phyloP scores from a whole-genome alignment of 2,329 filamentous ascomycete species.

The Fusarium incarnatum region DNA sequence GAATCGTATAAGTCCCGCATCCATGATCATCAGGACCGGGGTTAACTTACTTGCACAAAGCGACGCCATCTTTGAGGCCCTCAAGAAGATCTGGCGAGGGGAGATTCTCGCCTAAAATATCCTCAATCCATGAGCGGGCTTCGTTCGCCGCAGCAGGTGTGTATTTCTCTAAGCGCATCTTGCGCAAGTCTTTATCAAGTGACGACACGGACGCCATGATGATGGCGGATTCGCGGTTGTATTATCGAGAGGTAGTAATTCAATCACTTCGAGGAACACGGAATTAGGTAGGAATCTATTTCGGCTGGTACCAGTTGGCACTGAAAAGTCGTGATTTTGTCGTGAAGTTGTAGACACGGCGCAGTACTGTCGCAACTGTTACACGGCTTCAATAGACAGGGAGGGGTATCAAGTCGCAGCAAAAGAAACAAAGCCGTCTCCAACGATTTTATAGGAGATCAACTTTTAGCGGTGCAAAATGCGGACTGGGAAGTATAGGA shows the following conservation, averaged over 20 bases:
- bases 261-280: background rate
- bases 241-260: background rate
- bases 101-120: conserved; percentile 78
- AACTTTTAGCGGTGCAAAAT: conserved; percentile 7
- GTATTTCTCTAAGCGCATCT: conserved; percentile 90
- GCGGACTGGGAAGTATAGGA: conserved; percentile 12
- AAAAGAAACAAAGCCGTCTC: conserved; percentile 14
- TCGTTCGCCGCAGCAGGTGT: conserved; percentile 91
- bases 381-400: conserved; percentile 3
- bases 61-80: conserved; percentile 88
- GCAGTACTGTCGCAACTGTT: conserved; percentile 8
- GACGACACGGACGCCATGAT: conserved; percentile 93
- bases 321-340: background rate
- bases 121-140: conserved; percentile 86
- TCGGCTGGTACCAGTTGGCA: conserved; percentile 6
- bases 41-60: conserved; percentile 83
- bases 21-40: conserved; percentile 3
- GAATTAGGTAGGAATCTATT: background rate
- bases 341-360: conserved; percentile 2
- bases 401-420: conserved; percentile 33
- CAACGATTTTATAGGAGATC: background rate
- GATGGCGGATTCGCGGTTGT: conserved; percentile 21
- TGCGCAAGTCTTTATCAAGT: conserved; percentile 94
- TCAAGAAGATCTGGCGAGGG: conserved; percentile 82
- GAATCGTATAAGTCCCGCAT: conserved; percentile 31